These are phyloP conservation scores for Saussurea involucrata DNA, from an alignment of 129 eudicot species.

Conservation along the genomic window DNA sequence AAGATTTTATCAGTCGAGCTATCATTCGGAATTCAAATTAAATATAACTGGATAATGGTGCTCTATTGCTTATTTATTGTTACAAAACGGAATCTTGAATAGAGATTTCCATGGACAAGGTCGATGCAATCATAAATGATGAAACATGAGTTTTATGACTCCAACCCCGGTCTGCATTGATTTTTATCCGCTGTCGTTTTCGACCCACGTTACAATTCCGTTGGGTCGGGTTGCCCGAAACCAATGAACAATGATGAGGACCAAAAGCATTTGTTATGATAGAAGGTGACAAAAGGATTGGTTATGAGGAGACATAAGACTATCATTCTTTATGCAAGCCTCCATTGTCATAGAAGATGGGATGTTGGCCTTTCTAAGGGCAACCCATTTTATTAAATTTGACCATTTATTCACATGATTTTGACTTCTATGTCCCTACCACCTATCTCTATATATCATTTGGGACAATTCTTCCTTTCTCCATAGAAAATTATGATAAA, in stretches of 20 bases:
- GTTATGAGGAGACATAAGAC: conserved; percentile 16
- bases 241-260: neutral
- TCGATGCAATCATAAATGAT: neutral
- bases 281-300: conserved; percentile 29
- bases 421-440: conserved; percentile 23
- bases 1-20: neutral
- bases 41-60: neutral
- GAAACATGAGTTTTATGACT: neutral
- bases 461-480: neutral
- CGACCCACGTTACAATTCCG: neutral
- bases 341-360: conserved; percentile 31
- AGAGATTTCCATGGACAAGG: neutral
- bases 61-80: neutral
- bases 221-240: neutral
- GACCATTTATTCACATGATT: conserved; percentile 18
- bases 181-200: neutral
- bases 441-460: conserved; percentile 2
- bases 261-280: conserved; percentile 17
- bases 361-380: conserved; percentile 34
- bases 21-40: neutral
- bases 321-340: conserved; percentile 20
- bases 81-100: neutral
- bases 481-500: neutral
- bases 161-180: neutral
- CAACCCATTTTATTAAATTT: conserved; percentile 15